A percentile compares a stretch with the other conserved stretches of the same genome.
Conservation (phyloP, 2,329 filamentous ascomycete genomes). For the Fusarium paranaense region DNA sequence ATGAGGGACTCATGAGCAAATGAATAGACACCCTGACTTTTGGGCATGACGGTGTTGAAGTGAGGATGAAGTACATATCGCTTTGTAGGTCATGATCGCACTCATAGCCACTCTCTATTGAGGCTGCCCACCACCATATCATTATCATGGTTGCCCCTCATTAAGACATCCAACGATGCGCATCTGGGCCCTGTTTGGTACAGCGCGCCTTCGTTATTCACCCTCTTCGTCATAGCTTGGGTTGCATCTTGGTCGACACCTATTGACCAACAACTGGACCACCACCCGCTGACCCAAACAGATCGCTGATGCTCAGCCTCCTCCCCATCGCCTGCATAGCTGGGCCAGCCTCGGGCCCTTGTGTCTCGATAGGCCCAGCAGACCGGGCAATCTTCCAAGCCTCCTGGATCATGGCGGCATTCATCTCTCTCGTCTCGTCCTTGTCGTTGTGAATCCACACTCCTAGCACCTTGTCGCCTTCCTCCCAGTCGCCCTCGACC, state of each 20-base stretch:
- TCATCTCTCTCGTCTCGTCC: conserved; percentile 56
- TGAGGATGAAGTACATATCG: neutral
- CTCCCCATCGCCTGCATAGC: conserved; percentile 59
- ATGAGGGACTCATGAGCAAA: conserved; percentile 36
- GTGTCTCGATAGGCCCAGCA: conserved; percentile 43
- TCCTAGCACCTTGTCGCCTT: conserved; percentile 59
- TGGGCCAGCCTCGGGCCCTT: conserved; percentile 52
- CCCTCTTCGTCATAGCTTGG: neutral
- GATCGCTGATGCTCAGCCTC: conserved; percentile 58
- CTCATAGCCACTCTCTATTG: neutral
- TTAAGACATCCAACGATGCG: neutral
- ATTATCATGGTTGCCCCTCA: neutral
- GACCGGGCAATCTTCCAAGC: conserved; percentile 55
- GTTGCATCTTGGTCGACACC: conserved; percentile 15
- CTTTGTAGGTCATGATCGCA: neutral
- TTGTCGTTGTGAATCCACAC: conserved; percentile 67
- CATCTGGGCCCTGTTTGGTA: neutral
- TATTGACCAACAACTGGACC: conserved; percentile 36
- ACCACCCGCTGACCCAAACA: conserved; percentile 54
- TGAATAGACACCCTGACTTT: conserved; percentile 40
- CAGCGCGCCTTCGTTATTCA: neutral
- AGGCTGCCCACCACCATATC: neutral
- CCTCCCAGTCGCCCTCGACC: conserved; percentile 50
- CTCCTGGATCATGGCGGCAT: conserved; percentile 56
- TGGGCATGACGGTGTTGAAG: neutral